Base-by-base conservation (phyloP, 2,329 filamentous ascomycete genomes). In the Aspergillus transmontanensis region DNA sequence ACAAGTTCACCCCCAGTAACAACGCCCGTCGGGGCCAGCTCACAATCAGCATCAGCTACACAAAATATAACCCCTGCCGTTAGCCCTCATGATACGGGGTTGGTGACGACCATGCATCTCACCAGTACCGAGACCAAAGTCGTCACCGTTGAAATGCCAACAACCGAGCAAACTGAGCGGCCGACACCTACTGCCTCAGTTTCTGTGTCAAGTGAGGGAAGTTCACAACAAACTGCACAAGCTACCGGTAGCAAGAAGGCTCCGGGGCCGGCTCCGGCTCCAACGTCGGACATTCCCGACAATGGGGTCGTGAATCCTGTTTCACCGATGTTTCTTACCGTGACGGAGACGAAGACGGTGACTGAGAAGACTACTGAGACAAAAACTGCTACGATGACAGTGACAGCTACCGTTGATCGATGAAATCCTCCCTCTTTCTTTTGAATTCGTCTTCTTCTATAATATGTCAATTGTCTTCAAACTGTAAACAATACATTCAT, bases 261-360 rank as follows among this genome's bases (percentile, higher is more conserved):
- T 6, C 16, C 26, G 4, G 21, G 6, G 6, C 28, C 26, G 23
- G 21, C 48, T 6, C 9, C 26, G 4, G 21, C 6, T 12, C 28
- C 26, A 21, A 14, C 19, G 3, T 26, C 45, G 5, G 45, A 23
- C 6, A 23, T 5, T 9, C 28, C 48, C 4, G 48, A 51, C 21
- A 51, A n/a, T n/a, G 48, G 28, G 14, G 51, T 39, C 3, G 51
- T 55, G n/a, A 57, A 64, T 9, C 68, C 66, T 9, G 23, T 69
- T 43, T 68, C 65, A 3, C 69, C 61, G 1, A 14, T 36, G 30
- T 36, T 55, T 36, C n/a, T 61, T 6, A 69, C 65, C 21, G 54
- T 63, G 26, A 65, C 48, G 14, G 59, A 61, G 58, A 63, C 64
- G 21, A 46, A 51, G 46, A 64, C 55, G 2, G 56, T 56, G n/a